Base-by-base conservation (phyloP, 2,329 filamentous ascomycete species). In the Xylariaceae sp. region DNA sequence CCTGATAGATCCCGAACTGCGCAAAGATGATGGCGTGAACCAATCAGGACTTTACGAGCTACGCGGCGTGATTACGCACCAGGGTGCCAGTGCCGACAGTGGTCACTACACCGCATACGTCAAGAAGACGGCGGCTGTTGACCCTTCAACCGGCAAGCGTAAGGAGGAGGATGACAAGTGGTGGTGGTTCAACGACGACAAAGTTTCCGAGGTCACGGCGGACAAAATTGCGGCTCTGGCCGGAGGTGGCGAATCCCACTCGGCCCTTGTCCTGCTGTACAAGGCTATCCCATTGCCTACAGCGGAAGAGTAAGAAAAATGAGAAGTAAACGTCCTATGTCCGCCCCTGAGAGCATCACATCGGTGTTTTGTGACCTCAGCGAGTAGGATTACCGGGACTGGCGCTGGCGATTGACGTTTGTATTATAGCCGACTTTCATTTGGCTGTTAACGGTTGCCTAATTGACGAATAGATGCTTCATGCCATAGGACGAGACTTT, bases 181-280 rank as follows among this genome's bases (percentile, higher is more conserved):
- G 94, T 99, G 94, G 92, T 99, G 94, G 92, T 99, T 99, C 80
- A 97, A 99, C 71, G 94, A 99, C 66, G 92, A 99, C 69, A 95
- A 91, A 76, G 94, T 99, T 32, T 85, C 87, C 13, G 94, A 99
- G 75, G 94, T 99, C 26, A 84, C 89, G 15, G 78, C 83, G 22
- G 92, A 97, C 65, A 94, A 95, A 77, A 95, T 99, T 61, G 88
- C 92, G 68, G 87, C 86, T 3, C 80, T 99, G 48, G 82, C 91
- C 47, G 95, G 94, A 55, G 94, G 95, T 66, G 92, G 91, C 61
- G 89, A 94, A 72, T 87, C 85, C 50, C 89, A 94, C 71, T 91
- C 88, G 47, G 89, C 89, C 26, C 79, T 94, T 45, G 90, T 94
- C 58, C 74, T 92, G 40, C 78, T 94, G 22, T 94, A 94, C 74